Evolutionary conservation across 352 stramenopile genomes (phyloP).

Genomic region (Globisporangium canariense): DNA sequence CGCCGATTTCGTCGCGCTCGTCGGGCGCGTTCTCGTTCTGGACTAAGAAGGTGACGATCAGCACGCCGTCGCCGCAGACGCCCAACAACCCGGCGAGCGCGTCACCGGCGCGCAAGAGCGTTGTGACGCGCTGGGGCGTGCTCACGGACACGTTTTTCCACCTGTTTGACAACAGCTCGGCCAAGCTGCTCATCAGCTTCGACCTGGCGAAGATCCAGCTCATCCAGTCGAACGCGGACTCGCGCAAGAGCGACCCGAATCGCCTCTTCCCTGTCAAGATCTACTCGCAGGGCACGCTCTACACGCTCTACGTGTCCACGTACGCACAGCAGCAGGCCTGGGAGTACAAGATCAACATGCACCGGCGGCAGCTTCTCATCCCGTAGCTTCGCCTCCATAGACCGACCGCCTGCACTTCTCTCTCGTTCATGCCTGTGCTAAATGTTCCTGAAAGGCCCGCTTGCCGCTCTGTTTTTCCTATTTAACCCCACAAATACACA

Average conservation of each 20-base stretch:
- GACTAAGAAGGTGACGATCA: constrained; percentile 47
- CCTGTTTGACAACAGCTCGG: constrained; percentile 74
- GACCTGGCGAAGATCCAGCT: constrained; percentile 81
- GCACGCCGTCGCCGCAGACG: constrained; percentile 39
- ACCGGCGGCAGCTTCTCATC: constrained; percentile 71
- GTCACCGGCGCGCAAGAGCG: constrained; percentile 44
- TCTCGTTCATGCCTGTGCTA: too few relatives aligned
- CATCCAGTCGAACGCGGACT: constrained; percentile 44
- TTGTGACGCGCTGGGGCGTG: constrained; percentile 73
- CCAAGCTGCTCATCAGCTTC: constrained; percentile 63
- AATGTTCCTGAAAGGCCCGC: constrained; percentile 6
- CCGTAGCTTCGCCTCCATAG: constrained; percentile 27
- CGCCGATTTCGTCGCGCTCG: constrained; percentile 33
- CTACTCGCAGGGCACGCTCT: constrained; percentile 62
- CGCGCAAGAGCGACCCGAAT: constrained; percentile 44
- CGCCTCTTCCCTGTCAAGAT: constrained; percentile 69
- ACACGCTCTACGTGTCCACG: constrained; percentile 74
- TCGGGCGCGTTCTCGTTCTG: constrained; percentile 61
- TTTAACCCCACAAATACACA: constrained; percentile 14
- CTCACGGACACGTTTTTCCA: constrained; percentile 79
- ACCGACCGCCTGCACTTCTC: too few relatives aligned
- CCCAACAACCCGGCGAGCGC: constrained; percentile 40
- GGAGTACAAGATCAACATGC: constrained; percentile 79
- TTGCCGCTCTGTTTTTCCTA: constrained; percentile 11
- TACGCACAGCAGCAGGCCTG: constrained; percentile 75